These are phyloP conservation scores for Emydomyces testavorans DNA, from an alignment of 2,329 filamentous ascomycete species.

Conservation along the genomic window DNA sequence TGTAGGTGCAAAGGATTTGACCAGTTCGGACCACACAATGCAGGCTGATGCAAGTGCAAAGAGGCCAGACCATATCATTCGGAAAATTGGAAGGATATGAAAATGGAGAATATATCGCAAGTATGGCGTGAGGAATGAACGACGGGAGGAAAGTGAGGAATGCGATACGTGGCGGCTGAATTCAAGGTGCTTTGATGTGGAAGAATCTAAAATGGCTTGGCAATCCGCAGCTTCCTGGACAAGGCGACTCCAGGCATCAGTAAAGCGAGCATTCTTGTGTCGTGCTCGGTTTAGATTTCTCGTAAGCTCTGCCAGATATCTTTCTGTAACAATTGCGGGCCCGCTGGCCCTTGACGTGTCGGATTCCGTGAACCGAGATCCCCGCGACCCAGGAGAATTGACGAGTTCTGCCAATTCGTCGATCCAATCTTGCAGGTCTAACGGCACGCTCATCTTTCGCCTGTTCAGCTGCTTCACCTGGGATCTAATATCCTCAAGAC, in stretches of 20 bases:
- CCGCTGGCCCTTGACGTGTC: slow-evolving; percentile 39
- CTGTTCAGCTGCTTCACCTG: slow-evolving; percentile 69
- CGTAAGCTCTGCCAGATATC: slow-evolving; percentile 83
- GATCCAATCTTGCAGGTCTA: slow-evolving; percentile 82
- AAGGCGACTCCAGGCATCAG: slow-evolving; percentile 73
- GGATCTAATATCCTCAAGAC: slow-evolving; percentile 67
- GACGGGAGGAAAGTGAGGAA: slow-evolving; percentile 42
- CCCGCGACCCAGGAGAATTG: slow-evolving; percentile 51
- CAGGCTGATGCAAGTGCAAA: slow-evolving; percentile 64
- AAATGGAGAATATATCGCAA: slow-evolving; percentile 69
- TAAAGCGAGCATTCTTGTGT: slow-evolving; percentile 71
- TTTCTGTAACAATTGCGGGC: slow-evolving; percentile 78
- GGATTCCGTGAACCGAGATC: slow-evolving; percentile 28
- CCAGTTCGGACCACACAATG: slow-evolving; percentile 86
- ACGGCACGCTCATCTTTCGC: slow-evolving; percentile 66
- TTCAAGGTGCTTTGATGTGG: slow-evolving; percentile 66
- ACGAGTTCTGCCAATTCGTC: slow-evolving; percentile 78
- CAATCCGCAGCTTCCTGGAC: slow-evolving; percentile 62
- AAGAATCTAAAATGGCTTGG: slow-evolving; percentile 74
- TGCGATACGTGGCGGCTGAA: slow-evolving; percentile 52
- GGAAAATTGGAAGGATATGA: slow-evolving; percentile 57
- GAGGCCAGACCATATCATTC: slow-evolving; percentile 53
- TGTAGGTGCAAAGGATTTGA: slow-evolving; percentile 67
- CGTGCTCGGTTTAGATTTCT: slow-evolving; percentile 68
- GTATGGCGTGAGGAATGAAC: slow-evolving; percentile 55